Percentiles rank a stretch among this genome's conserved stretches.
These are phyloP conservation scores for Corynespora cassiicola DNA, from an alignment of 2,329 filamentous ascomycete genomes.

Conservation along the genomic window DNA sequence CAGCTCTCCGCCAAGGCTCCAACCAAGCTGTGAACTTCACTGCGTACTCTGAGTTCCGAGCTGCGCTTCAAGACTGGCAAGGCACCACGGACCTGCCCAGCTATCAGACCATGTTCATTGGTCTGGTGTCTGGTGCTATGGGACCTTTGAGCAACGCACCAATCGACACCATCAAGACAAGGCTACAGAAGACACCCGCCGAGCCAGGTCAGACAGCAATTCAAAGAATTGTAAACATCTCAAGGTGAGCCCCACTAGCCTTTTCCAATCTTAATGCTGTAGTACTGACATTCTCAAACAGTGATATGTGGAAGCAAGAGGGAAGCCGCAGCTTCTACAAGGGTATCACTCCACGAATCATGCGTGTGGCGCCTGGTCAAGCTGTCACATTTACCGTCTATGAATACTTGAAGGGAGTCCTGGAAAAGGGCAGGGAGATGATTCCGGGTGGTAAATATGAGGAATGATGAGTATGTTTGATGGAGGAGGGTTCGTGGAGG, in stretches of 20 bases:
- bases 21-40: conserved; percentile 98
- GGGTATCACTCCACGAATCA: conserved; percentile 96
- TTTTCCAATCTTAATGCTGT: background rate
- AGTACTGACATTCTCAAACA: conserved; percentile 22
- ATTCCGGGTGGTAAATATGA: conserved; percentile 56
- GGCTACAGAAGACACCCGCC: conserved; percentile 88
- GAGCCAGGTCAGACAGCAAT: conserved; percentile 81
- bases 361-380: conserved; percentile 96
- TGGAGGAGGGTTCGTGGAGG: conserved; percentile 5
- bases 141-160: conserved; percentile 95
- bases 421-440: conserved; percentile 57
- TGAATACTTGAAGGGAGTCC: conserved; percentile 57
- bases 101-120: conserved; percentile 91
- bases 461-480: conserved; percentile 45
- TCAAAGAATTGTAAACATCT: conserved; percentile 78
- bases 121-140: conserved; percentile 90
- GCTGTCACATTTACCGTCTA: conserved; percentile 73
- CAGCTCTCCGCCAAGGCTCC: conserved; percentile 89
- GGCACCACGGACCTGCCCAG: conserved; percentile 77
- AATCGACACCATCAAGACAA: conserved; percentile 98
- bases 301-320: conserved; percentile 75
- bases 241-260: conserved; percentile 60
- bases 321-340: conserved; percentile 97
- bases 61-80: conserved; percentile 74
- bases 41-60: conserved; percentile 93